These are phyloP conservation scores for Trichoderma aggressivum DNA, from an alignment of 2,329 filamentous ascomycete species.

Conservation along the genomic window DNA sequence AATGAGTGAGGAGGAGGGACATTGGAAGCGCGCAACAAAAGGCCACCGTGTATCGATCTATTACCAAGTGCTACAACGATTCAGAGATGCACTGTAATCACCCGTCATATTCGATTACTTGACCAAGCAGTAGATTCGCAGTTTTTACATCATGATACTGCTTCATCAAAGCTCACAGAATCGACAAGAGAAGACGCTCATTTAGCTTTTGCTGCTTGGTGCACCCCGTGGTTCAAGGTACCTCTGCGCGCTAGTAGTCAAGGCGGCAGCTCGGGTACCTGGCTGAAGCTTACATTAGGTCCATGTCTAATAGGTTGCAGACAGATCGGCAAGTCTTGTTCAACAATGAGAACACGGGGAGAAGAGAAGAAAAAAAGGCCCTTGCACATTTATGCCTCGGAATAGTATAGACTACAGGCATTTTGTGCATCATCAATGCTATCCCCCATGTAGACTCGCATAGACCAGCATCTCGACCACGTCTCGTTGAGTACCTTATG, in stretches of 20 bases:
- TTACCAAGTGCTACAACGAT: neutral
- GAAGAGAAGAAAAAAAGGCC: neutral
- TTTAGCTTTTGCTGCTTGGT: neutral
- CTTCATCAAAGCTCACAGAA: rapidly evolving
- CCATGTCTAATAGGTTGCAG: neutral
- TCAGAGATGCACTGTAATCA: neutral
- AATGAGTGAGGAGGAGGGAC: neutral
- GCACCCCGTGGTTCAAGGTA: neutral
- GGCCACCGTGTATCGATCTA: neutral
- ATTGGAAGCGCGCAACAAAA: neutral
- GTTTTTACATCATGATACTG: neutral
- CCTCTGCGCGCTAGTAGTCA: neutral
- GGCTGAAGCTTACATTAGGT: too few relatives aligned
- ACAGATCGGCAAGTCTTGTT: neutral
- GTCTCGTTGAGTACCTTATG: neutral
- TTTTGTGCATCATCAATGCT: neutral
- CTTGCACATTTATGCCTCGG: neutral
- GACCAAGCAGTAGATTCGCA: neutral
- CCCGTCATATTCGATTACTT: neutral
- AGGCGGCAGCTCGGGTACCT: neutral
- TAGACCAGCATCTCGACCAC: neutral
- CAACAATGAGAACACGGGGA: neutral
- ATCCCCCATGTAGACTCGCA: neutral
- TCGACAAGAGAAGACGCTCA: neutral
- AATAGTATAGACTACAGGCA: neutral